Evolutionary conservation across 352 stramenopile genomes (phyloP), one percentile per base, ranked within the genome.

Genomic region (Thalassiosira livingstoniorum): DNA sequence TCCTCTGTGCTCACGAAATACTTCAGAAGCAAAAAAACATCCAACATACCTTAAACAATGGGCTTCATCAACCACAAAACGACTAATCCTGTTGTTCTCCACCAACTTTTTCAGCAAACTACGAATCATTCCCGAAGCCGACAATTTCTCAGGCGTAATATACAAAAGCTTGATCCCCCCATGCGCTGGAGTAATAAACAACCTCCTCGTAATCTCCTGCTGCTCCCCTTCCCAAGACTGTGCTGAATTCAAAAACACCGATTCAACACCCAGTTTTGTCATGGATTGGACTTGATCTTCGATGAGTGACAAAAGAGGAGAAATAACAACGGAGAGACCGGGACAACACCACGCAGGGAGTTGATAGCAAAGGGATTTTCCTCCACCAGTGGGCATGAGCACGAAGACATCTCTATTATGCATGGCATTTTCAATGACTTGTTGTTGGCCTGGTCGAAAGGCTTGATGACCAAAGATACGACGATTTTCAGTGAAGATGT

Each of bases 1-100:
- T 47, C 31, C 27, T 47, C 42, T 10, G 10, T 21, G 42, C 10
- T 21, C 10, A n/a, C n/a, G n/a, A n/a, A n/a, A n/a, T n/a, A n/a
- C n/a, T n/a, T n/a, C n/a, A n/a, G n/a, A n/a, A n/a, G n/a, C n/a
- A 82, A 99, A 99, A 78, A 99, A 97, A 86, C 99, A 97, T 11
- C 97, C 98, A 60, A 60, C 61, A 65, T 64, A 29, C 51, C 58
- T 78, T 71, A 99, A 96, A 87, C 98, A 99, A 79, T 99, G 98
- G 31, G 94, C 95, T 86, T 98, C 95, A 82, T 99, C 97, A 4
- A 99, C 95, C 21, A 99, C 96, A 87, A 99, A 99, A 35, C 97
- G 92, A 76, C 96, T 97, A 13, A 99, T 93, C 7, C 97, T 86
- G 0, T 93, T 91, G 7, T 92, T 78, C 11, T 85, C 62, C 47